Evolutionary conservation across 2,329 filamentous ascomycete species (phyloP).

Genomic region (Aspergillus fumigatus): DNA sequence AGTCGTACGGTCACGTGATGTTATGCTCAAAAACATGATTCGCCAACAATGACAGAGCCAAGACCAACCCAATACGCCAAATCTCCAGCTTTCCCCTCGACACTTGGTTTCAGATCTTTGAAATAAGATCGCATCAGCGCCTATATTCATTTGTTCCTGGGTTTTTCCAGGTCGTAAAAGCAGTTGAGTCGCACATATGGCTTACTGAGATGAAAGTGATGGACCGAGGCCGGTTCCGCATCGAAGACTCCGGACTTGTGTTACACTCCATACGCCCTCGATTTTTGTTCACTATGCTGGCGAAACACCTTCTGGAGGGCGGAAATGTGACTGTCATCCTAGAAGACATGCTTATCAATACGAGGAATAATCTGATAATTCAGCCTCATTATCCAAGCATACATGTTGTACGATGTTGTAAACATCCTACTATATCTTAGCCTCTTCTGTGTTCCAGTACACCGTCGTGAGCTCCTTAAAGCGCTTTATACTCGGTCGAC

Average conservation of each 20-base stretch:
- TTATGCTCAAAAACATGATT: conserved; percentile 23
- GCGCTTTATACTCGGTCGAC: too few species aligned
- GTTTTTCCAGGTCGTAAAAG: neutral
- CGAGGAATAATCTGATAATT: neutral
- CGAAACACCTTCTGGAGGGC: too few species aligned
- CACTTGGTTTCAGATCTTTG: neutral
- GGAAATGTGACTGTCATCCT: neutral
- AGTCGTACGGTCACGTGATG: conserved; percentile 31
- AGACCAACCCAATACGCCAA: conserved; percentile 8
- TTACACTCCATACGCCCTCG: neutral
- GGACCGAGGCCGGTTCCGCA: neutral
- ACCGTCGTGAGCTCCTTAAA: neutral
- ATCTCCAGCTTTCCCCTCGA: neutral
- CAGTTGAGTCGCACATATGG: neutral
- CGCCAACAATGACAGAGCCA: conserved; percentile 18
- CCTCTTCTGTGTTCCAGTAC: neutral
- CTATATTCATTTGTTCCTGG: neutral
- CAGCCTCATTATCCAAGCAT: neutral
- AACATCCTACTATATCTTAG: neutral
- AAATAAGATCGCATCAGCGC: neutral
- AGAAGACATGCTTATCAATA: neutral
- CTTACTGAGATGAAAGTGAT: neutral
- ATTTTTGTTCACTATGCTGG: neutral
- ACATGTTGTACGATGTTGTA: neutral
- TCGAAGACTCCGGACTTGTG: neutral